These are phyloP conservation scores for Carallia pectinifolia DNA, from an alignment of 345 rosid genomes.

Conservation along the genomic window DNA sequence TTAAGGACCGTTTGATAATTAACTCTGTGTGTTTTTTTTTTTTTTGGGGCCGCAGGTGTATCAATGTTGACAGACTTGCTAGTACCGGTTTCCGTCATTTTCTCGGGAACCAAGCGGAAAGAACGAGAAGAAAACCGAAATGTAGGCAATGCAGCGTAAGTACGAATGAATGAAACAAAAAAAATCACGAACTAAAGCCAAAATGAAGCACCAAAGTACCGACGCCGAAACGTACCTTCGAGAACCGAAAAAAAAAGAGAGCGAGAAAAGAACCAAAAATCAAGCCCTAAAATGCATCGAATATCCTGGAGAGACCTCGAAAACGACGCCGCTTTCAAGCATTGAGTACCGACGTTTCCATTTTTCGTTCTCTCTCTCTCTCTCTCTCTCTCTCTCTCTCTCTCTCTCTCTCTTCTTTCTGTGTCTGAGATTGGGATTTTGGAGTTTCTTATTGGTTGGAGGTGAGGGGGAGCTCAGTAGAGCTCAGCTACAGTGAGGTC, in stretches of 20 bases:
- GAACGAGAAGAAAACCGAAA: neutral
- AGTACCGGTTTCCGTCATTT: constrained; percentile 12
- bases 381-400: constrained; percentile 9
- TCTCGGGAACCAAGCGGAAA: constrained; percentile 23
- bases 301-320: neutral
- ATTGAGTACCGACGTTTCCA: neutral
- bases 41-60: no score
- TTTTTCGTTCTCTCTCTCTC: no score
- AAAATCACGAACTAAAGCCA: neutral
- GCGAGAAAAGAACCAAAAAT: neutral
- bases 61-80: neutral
- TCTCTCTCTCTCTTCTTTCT: no score
- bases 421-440: constrained; percentile 25
- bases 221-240: neutral
- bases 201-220: neutral
- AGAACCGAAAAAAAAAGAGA: neutral
- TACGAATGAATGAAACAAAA: neutral
- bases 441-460: constrained; percentile 4
- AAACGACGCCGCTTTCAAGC: neutral
- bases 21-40: no score
- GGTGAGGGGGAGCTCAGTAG: neutral
- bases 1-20: no score
- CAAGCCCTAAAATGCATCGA: neutral
- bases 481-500: constrained; percentile 17
- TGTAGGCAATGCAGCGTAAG: neutral